These are phyloP conservation scores for Didymellaceae sp. DNA, from an alignment of 2,329 filamentous ascomycete genomes.

Conservation along the genomic window DNA sequence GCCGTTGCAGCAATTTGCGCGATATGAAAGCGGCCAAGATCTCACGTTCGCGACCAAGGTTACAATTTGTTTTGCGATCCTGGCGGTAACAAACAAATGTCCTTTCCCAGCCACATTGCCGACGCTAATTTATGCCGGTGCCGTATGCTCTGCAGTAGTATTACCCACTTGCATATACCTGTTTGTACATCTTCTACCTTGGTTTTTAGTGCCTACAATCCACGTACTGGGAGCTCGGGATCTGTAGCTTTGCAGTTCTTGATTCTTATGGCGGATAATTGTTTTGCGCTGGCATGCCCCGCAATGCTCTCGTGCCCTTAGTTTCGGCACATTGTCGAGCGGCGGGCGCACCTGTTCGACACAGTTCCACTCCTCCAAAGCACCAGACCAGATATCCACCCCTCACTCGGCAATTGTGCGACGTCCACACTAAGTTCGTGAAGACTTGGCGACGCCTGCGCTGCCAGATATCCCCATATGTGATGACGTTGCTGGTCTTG, in stretches of 20 bases:
- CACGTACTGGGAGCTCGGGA: not conserved
- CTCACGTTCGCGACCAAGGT: conserved; percentile 10
- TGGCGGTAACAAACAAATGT: conserved; percentile 19
- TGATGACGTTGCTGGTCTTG: conserved; percentile 28
- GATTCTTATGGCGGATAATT: not conserved
- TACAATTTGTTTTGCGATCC: conserved; percentile 19
- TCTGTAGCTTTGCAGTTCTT: conserved; percentile 2
- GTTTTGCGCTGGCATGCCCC: conserved; percentile 5
- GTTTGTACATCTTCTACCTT: conserved; percentile 9
- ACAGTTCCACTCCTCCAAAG: conserved; percentile 10
- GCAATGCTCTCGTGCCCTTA: conserved; percentile 1
- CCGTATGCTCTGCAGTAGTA: conserved; percentile 5
- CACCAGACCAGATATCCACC: conserved; percentile 3
- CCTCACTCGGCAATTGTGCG: conserved; percentile 15
- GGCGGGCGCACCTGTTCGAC: conserved; percentile 1
- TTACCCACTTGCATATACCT: conserved; percentile 17
- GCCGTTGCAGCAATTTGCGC: conserved; percentile 11
- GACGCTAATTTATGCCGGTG: conserved; percentile 14
- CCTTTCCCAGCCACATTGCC: conserved; percentile 14
- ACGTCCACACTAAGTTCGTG: conserved; percentile 14
- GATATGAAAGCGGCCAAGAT: conserved; percentile 2
- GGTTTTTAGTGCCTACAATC: conserved; percentile 3
- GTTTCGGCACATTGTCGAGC: conserved; percentile 4
- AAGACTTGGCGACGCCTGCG: conserved; percentile 16
- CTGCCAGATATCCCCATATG: not conserved